Evolutionary conservation across 331 rosid genomes (phyloP).

Genomic region (Malus hybrid): DNA sequence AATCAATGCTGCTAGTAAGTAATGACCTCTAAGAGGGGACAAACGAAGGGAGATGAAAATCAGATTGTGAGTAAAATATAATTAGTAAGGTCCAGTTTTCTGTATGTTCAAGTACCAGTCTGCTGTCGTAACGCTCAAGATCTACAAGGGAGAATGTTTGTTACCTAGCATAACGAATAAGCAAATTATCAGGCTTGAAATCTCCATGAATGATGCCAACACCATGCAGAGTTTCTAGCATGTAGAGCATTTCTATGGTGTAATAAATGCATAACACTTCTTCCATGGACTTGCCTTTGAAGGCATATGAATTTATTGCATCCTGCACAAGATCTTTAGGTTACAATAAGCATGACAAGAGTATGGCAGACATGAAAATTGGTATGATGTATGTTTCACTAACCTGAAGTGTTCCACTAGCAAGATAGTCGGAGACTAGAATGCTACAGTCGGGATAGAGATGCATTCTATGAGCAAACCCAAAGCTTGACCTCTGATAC

Average conservation of each 20-base stretch:
- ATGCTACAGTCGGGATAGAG: constrained; percentile 74
- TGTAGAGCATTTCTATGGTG: constrained; percentile 81
- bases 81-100: background rate
- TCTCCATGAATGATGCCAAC: constrained; percentile 91
- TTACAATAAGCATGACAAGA: constrained; percentile 14
- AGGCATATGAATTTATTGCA: constrained; percentile 66
- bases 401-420: constrained; percentile 89
- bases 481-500: constrained; percentile 81
- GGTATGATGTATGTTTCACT: constrained; percentile 11
- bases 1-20: background rate
- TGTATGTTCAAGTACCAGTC: background rate
- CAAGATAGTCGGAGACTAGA: constrained; percentile 66
- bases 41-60: background rate
- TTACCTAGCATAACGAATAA: constrained; percentile 85
- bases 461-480: constrained; percentile 67
- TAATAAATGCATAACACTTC: constrained; percentile 79
- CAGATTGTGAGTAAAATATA: background rate
- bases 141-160: constrained; percentile 15
- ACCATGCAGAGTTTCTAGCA: constrained; percentile 72
- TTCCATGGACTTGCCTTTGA: constrained; percentile 76
- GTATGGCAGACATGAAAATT: background rate
- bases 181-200: constrained; percentile 97
- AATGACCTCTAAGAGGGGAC: background rate
- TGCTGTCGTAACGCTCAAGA: constrained; percentile 6
- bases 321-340: constrained; percentile 50